Conservation (phyloP, 2,329 filamentous ascomycete species). For the Coniella vitis region DNA sequence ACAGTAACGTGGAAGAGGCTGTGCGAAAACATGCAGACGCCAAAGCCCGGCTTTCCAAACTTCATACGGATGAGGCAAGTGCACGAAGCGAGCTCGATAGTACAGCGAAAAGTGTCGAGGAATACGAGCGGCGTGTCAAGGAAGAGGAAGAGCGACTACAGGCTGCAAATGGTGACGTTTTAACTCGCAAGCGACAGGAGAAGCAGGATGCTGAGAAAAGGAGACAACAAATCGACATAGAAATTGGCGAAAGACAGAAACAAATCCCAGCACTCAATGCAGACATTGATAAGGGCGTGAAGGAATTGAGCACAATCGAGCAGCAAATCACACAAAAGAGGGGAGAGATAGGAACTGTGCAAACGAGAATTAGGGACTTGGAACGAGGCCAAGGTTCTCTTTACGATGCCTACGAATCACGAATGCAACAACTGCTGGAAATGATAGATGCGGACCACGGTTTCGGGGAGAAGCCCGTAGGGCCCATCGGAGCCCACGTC, state of each 20-base stretch:
- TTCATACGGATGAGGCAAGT: conserved; percentile 58
- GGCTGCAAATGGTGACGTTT: conserved; percentile 62
- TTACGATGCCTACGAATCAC: conserved; percentile 56
- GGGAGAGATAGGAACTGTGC: conserved; percentile 46
- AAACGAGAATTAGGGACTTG: conserved; percentile 45
- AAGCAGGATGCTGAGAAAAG: conserved; percentile 50
- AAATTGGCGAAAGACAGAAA: conserved; percentile 24
- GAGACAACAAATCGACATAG: conserved; percentile 35
- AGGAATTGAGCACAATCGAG: conserved; percentile 24
- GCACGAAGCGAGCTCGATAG: conserved; percentile 53
- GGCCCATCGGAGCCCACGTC: conserved; percentile 75
- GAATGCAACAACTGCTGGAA: conserved; percentile 56
- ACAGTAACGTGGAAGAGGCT: conserved; percentile 39
- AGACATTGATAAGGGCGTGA: conserved; percentile 26
- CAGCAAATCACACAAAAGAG: conserved; percentile 37
- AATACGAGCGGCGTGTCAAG: conserved; percentile 40
- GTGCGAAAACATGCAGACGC: conserved; percentile 47
- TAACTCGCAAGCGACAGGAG: conserved; percentile 53
- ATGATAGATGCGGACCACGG: conserved; percentile 63
- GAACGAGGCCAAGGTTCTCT: conserved; percentile 50
- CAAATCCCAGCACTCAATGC: conserved; percentile 29
- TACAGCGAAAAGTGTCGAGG: conserved; percentile 40
- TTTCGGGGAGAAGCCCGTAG: conserved; percentile 69
- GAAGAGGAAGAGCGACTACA: conserved; percentile 57
- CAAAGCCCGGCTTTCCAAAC: conserved; percentile 46